phyloP scores from a whole-genome alignment of 441 rosid species.

The Adansonia madagascariensis region DNA sequence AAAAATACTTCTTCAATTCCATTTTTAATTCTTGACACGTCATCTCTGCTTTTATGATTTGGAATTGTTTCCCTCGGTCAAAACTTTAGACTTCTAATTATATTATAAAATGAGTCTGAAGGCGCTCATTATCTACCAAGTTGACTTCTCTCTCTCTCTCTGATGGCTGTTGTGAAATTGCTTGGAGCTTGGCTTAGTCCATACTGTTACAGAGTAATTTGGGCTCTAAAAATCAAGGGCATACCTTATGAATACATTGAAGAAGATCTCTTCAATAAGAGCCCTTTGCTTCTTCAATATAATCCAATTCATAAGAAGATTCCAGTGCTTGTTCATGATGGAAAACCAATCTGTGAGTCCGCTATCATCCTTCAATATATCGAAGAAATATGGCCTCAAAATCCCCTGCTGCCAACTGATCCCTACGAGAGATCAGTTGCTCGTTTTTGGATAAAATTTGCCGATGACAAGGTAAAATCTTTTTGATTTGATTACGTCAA shows the following conservation, averaged over 20 bases:
- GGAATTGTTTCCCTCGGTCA: background rate
- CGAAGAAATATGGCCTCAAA: slow-evolving; percentile 50
- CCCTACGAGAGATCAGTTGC: slow-evolving; percentile 40
- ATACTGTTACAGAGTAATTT: slow-evolving; percentile 39
- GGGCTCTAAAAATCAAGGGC: slow-evolving; percentile 50
- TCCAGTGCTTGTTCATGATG: slow-evolving; percentile 48
- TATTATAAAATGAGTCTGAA: background rate
- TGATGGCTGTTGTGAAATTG: slow-evolving; percentile 29
- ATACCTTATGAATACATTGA: slow-evolving; percentile 41
- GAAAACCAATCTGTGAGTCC: slow-evolving; percentile 53
- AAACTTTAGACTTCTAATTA: background rate
- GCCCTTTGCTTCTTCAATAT: slow-evolving; percentile 39
- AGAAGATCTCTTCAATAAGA: slow-evolving; percentile 51
- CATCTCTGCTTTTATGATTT: too few species aligned
- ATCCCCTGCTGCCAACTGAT: slow-evolving; percentile 41
- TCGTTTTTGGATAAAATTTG: slow-evolving; percentile 44
- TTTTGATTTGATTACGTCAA: background rate
- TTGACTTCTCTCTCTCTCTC: background rate
- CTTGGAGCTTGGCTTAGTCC: slow-evolving; percentile 44
- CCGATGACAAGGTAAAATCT: slow-evolving; percentile 35
- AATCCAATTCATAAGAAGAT: slow-evolving; percentile 54
- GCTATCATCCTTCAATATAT: slow-evolving; percentile 50
- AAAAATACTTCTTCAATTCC: background rate
- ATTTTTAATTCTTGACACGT: too few species aligned
- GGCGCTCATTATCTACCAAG: background rate